These are phyloP conservation scores for Basipetospora chlamydospora DNA, from an alignment of 2,329 filamentous ascomycete genomes.

Conservation along the genomic window DNA sequence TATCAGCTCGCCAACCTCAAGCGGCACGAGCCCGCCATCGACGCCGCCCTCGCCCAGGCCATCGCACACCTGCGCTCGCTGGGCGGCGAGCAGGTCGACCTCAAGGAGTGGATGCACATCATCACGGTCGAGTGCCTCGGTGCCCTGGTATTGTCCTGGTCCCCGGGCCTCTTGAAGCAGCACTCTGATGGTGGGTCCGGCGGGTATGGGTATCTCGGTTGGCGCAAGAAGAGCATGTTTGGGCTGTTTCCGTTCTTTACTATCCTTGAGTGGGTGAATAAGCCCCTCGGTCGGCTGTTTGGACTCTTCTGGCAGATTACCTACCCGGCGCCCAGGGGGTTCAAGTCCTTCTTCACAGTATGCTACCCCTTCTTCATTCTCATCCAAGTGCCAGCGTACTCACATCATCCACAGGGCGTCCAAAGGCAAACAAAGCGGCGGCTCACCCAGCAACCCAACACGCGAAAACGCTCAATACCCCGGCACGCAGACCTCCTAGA, in stretches of 20 bases:
- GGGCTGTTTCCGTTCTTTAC: slow-evolving; percentile 31
- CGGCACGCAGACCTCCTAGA: slow-evolving; percentile 25
- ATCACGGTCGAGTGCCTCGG: slow-evolving; percentile 36
- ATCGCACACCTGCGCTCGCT: slow-evolving; percentile 21
- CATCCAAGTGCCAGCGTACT: no score
- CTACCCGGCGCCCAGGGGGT: slow-evolving; percentile 25
- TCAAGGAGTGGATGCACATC: slow-evolving; percentile 44
- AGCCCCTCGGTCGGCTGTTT: slow-evolving; percentile 22
- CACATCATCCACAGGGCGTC: slow-evolving; percentile 8
- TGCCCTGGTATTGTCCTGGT: slow-evolving; percentile 36
- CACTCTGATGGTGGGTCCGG: slow-evolving; percentile 31
- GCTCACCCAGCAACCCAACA: slow-evolving; percentile 1
- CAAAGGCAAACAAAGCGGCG: slow-evolving; percentile 8
- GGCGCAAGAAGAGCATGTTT: slow-evolving; percentile 37
- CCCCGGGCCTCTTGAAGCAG: slow-evolving; percentile 28
- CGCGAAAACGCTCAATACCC: slow-evolving; percentile 13
- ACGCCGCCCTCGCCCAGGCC: slow-evolving; percentile 22
- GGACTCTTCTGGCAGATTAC: slow-evolving; percentile 28
- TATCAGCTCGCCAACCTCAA: slow-evolving; percentile 28
- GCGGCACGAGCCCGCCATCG: slow-evolving; percentile 25
- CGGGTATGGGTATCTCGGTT: slow-evolving; percentile 31
- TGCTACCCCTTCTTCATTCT: no score
- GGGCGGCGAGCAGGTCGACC: slow-evolving; percentile 25
- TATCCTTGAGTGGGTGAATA: slow-evolving; percentile 23
- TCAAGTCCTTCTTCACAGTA: slow-evolving; percentile 35